Evolutionary conservation across 805 yeast species (phyloP).

Genomic region (Komagataella ulmi): DNA sequence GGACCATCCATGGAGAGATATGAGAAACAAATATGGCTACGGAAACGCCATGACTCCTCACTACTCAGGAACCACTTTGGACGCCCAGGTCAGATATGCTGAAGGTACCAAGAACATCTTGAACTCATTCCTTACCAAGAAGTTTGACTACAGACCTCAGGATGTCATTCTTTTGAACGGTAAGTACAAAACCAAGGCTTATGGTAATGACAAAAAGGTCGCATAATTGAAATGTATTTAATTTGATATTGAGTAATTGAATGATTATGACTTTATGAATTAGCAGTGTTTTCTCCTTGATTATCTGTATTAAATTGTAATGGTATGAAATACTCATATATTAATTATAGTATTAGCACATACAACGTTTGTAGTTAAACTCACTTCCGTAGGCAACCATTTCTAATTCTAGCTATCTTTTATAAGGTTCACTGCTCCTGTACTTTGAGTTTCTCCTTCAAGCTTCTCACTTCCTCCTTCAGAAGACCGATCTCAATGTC

Average conservation of each 20-base stretch:
- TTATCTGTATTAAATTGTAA: neutral
- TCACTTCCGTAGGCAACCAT: neutral
- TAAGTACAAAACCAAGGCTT: slow-evolving; percentile 59
- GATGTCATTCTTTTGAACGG: slow-evolving; percentile 65
- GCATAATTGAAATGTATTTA: neutral
- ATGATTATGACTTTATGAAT: neutral
- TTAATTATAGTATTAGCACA: neutral
- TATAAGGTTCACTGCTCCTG: neutral
- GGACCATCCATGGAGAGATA: slow-evolving; percentile 65
- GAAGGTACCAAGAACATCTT: slow-evolving; percentile 56
- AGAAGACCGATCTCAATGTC: slow-evolving; percentile 55
- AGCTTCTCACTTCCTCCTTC: slow-evolving; percentile 33
- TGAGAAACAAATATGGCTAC: slow-evolving; percentile 51
- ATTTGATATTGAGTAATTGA: neutral
- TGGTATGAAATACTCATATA: neutral
- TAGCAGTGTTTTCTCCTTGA: neutral
- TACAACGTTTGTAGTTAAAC: neutral
- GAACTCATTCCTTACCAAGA: slow-evolving; percentile 46
- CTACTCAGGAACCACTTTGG: slow-evolving; percentile 66
- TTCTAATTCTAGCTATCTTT: neutral
- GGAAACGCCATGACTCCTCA: slow-evolving; percentile 86
- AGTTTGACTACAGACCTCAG: slow-evolving; percentile 59
- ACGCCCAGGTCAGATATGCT: slow-evolving; percentile 68
- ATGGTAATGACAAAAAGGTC: slow-evolving; percentile 36
- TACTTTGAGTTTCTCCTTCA: slow-evolving; percentile 20